Evolutionary conservation across 371 early-diverging fungal species (phyloP).

Genomic region (Amoeboradix gromovi): DNA sequence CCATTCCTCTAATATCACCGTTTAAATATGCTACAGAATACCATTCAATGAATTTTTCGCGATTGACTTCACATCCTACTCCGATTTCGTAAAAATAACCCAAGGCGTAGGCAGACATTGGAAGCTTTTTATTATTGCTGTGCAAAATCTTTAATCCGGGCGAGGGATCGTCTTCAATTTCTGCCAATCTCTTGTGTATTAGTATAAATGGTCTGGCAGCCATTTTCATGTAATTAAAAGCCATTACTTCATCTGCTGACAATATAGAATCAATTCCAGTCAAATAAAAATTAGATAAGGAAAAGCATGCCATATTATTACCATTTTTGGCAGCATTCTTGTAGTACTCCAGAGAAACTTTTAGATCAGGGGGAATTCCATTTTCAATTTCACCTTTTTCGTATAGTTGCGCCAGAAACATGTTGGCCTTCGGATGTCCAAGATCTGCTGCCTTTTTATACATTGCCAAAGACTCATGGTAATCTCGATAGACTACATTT

Average conservation of each 20-base stretch:
- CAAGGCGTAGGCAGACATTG: neutral
- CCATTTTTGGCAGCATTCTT: neutral
- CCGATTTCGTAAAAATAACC: neutral
- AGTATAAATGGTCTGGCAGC: neutral
- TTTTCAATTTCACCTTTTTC: neutral
- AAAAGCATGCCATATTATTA: neutral
- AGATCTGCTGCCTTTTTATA: neutral
- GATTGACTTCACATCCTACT: neutral
- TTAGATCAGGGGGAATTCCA: neutral
- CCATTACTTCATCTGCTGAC: neutral
- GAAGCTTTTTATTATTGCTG: neutral
- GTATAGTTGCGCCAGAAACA: neutral
- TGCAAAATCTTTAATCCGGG: neutral
- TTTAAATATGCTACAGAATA: neutral
- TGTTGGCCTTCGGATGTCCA: neutral
- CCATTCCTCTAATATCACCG: neutral
- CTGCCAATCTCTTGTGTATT: neutral
- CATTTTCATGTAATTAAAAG: neutral
- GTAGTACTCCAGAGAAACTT: neutral
- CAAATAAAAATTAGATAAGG: neutral
- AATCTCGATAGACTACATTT: neutral
- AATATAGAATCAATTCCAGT: neutral
- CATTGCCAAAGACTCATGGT: neutral
- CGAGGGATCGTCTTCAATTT: neutral
- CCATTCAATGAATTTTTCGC: neutral